Base-by-base conservation (phyloP, 2,329 filamentous ascomycete genomes). In the Cladophialophora immunda region DNA sequence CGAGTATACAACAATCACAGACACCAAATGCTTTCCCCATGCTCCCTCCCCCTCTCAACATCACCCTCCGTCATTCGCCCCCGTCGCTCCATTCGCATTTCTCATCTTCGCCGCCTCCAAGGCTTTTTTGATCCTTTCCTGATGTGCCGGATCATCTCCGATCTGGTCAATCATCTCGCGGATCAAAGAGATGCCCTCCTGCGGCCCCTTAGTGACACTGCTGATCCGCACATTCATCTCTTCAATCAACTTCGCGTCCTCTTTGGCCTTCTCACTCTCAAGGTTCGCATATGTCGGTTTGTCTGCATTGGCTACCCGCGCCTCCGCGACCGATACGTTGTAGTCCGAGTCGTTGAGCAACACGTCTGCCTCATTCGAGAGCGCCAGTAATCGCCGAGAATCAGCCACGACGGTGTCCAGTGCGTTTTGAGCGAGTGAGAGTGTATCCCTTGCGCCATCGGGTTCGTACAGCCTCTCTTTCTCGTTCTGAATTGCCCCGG, bases 81-180 rank as follows among this genome's bases (percentile, higher is more conserved):
- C n/a, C n/a, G n/a, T n/a, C n/a, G 5, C 38, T 5, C 38, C 45
- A 25, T 50, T 38, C n/a, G 64, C 59, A 75, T 87, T 86, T 68
- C 85, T 79, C 75, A 78, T 81, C 77, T 86, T 86, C 8, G 85
- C 85, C 64, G 82, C 81, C 67, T 86, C 83, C 62, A 87, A 73
- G 34, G 84, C 84, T 69, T 76, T 81, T 54, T 80, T 81, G 58
- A 86, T 73, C 69, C 84, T 78, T 66, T 80, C 76, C 66, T 83
- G 78, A 71, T 83, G 83, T 67, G 82, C 80, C 13, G 74, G 71
- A 62, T 82, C 79, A 19, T 75, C 74, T 65, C 58, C 58, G 62
- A 78, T 75, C 58, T 74, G 74, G 22, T 68, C 69, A 62, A 82
- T 77, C 70, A 83, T 67, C 73, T 79, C 76, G 32, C 77, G 73